phyloP scores from a whole-genome alignment of 1,284 basidiomycete species.

The Moesziomyces aphidis region DNA sequence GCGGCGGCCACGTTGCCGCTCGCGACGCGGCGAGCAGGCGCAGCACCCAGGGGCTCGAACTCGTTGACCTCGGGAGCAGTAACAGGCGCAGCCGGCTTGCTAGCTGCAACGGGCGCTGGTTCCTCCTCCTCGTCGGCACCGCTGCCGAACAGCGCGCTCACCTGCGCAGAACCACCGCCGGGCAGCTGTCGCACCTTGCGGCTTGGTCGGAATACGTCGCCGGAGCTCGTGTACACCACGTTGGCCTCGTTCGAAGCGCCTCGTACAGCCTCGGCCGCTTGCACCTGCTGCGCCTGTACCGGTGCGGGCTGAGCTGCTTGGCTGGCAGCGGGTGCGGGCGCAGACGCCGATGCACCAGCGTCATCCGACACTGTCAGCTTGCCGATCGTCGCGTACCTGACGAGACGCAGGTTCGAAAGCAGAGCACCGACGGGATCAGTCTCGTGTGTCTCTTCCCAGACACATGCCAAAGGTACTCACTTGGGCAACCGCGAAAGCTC shows the following conservation, averaged over 20 bases:
- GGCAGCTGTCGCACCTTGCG: constrained; percentile 59
- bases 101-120: constrained; percentile 8
- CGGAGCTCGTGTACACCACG: constrained; percentile 52
- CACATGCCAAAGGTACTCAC: constrained; percentile 12
- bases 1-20: constrained; percentile 27
- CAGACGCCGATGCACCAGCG: constrained; percentile 20
- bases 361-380: constrained; percentile 35
- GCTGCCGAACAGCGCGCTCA: constrained; percentile 54
- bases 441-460: no score
- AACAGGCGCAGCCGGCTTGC: constrained; percentile 9
- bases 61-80: constrained; percentile 18
- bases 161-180: constrained; percentile 54
- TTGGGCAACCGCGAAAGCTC: constrained; percentile 58
- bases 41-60: constrained; percentile 34
- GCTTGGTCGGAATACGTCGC: constrained; percentile 58
- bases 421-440: background rate
- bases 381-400: constrained; percentile 53
- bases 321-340: constrained; percentile 6
- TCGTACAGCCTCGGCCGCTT: constrained; percentile 2
- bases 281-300: constrained; percentile 4
- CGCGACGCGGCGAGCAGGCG: constrained; percentile 26
- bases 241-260: constrained; percentile 17
- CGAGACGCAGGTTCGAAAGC: background rate
- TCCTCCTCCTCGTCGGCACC: constrained; percentile 36
- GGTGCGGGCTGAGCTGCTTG: constrained; percentile 5